Conservation (phyloP, 2,329 filamentous ascomycete species). For the Aspergillus glaucus region DNA sequence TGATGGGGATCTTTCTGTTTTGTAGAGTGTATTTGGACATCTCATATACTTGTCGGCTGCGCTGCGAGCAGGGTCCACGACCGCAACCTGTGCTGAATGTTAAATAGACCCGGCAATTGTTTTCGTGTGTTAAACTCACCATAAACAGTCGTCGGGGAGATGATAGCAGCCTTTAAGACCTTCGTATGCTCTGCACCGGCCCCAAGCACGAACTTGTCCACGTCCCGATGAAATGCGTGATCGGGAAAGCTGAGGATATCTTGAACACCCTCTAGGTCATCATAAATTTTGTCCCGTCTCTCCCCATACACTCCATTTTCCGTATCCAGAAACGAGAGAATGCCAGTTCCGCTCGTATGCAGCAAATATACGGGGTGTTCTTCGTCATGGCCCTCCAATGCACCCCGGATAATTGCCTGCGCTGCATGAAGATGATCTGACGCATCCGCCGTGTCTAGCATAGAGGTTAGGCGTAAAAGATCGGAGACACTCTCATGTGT, state of each 20-base stretch:
- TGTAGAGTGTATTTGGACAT: constrained; percentile 4
- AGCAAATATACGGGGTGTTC: constrained; percentile 7
- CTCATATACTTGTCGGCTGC: constrained; percentile 10
- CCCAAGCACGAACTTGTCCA: constrained; percentile 9
- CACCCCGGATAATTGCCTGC: constrained; percentile 4
- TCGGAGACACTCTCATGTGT: not conserved
- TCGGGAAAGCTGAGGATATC: constrained; percentile 9
- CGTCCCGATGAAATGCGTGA: constrained; percentile 8
- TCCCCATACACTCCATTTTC: constrained; percentile 5
- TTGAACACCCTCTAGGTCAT: constrained; percentile 4
- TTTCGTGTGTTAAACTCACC: constrained; percentile 1
- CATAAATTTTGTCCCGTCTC: constrained; percentile 1
- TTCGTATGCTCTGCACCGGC: not conserved
- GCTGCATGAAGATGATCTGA: constrained; percentile 6
- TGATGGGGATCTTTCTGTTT: constrained; percentile 4
- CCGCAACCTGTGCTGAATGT: constrained; percentile 1
- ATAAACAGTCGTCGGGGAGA: constrained; percentile 8
- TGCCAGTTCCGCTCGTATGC: constrained; percentile 9
- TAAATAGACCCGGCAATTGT: not conserved
- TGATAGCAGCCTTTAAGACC: constrained; percentile 4
- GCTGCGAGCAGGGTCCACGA: constrained; percentile 7
- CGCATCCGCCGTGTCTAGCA: constrained; percentile 7
- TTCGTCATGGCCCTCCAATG: constrained; percentile 5
- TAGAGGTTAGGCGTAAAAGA: no score
- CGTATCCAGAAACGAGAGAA: constrained; percentile 7